Conservation (phyloP, 2,329 filamentous ascomycete species). For the Alternaria consortialis region DNA sequence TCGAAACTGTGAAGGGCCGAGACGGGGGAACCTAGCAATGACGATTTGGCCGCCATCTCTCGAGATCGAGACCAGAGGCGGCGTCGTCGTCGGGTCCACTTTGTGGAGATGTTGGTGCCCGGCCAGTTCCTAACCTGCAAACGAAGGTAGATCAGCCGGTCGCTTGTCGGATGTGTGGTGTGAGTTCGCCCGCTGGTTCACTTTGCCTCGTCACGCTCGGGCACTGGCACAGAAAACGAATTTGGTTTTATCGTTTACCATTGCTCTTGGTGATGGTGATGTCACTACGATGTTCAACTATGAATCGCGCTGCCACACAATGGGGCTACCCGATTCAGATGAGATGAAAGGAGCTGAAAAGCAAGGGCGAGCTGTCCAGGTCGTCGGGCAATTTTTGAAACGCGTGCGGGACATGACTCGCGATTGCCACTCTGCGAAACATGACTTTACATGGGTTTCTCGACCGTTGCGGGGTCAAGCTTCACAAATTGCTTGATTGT, state of each 20-base stretch:
- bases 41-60: constrained; percentile 11
- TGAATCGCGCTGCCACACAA: not conserved
- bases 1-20: constrained; percentile 22
- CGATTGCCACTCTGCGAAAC: constrained; percentile 3
- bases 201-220: constrained; percentile 8
- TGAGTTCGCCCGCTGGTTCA: not conserved
- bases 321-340: constrained; percentile 6
- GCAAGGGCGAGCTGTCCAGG: constrained; percentile 12
- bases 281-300: not conserved
- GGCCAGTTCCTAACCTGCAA: constrained; percentile 10
- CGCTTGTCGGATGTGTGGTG: constrained; percentile 1
- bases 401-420: constrained; percentile 10
- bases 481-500: constrained; percentile 4
- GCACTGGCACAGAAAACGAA: not conserved
- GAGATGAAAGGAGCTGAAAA: constrained; percentile 27
- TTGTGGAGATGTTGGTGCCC: constrained; percentile 11
- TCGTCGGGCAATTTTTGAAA: constrained; percentile 25
- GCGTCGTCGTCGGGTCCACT: constrained; percentile 15
- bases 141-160: constrained; percentile 24
- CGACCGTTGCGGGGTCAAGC: constrained; percentile 3
- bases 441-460: not conserved
- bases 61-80: constrained; percentile 21
- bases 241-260: not conserved
- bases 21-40: not conserved
- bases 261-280: not conserved